Conservation (phyloP, 78 protist species). For the Dictyostelium purpureum region DNA sequence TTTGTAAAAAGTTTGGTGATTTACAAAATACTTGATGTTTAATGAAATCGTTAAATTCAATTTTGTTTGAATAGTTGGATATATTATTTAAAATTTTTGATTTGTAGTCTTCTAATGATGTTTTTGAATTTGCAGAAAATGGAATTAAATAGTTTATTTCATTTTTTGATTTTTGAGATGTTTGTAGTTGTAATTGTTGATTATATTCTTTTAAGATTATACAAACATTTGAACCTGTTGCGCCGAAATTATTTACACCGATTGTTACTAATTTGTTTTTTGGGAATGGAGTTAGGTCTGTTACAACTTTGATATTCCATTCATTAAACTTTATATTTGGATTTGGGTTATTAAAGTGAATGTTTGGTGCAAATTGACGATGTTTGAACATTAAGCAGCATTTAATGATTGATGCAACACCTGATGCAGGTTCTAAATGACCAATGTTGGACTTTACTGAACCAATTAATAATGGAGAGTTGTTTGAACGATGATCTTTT, state of each 20-base stretch:
- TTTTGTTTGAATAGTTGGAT: no score
- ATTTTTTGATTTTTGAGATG: no score
- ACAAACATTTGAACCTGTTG: conserved; percentile 23
- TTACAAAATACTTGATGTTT: no score
- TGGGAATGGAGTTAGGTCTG: conserved; percentile 7
- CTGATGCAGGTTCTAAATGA: conserved; percentile 19
- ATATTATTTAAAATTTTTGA: not conserved
- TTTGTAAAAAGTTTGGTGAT: no score
- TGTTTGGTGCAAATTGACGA: conserved; percentile 6
- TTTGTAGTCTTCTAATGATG: conserved; percentile 20
- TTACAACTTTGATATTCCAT: conserved; percentile 47
- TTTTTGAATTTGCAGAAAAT: conserved; percentile 55
- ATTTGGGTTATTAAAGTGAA: conserved; percentile 35
- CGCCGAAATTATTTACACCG: conserved; percentile 44
- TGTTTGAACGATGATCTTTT: not conserved
- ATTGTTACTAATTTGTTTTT: not conserved
- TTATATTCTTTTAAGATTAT: conserved; percentile 12
- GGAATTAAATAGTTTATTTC: conserved; percentile 58
- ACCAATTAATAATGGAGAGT: conserved; percentile 8
- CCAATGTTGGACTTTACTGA: conserved; percentile 34
- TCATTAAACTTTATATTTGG: conserved; percentile 56
- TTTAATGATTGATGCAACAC: not conserved
- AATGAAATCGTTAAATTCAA: no score
- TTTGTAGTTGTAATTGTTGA: not conserved
- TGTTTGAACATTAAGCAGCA: conserved; percentile 29